These are phyloP conservation scores for Aspergillus persii DNA, from an alignment of 2,329 filamentous ascomycete species.

Conservation along the genomic window DNA sequence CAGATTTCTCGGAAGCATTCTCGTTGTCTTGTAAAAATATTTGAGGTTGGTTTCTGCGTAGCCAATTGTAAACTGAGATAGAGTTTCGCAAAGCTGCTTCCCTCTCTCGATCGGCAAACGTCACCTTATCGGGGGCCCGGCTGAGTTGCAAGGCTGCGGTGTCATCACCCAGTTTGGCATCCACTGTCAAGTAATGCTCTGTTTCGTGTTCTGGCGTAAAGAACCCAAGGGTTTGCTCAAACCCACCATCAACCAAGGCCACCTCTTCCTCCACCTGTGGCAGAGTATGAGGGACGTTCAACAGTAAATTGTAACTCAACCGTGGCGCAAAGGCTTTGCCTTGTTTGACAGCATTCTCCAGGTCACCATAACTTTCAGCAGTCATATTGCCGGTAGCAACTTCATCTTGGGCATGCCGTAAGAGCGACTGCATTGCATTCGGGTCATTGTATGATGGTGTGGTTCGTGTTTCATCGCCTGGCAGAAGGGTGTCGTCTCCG, in stretches of 20 bases:
- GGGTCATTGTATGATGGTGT: conserved; percentile 34
- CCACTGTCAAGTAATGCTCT: conserved; percentile 42
- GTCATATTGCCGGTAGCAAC: conserved; percentile 38
- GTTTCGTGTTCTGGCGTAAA: conserved; percentile 45
- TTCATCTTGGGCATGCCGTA: conserved; percentile 40
- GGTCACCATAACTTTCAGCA: conserved; percentile 33
- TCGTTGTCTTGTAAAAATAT: conserved; percentile 79
- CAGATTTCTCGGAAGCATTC: conserved; percentile 42
- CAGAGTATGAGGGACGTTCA: conserved; percentile 31
- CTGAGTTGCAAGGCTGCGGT: conserved; percentile 55
- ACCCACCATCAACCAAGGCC: conserved; percentile 16
- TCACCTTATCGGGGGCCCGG: conserved; percentile 34
- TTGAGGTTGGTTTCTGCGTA: conserved; percentile 78
- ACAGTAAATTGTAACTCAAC: conserved; percentile 32
- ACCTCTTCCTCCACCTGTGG: conserved; percentile 15
- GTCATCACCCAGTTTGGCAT: conserved; percentile 40
- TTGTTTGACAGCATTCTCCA: conserved; percentile 40
- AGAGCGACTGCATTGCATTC: conserved; percentile 31
- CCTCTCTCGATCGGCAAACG: conserved; percentile 53
- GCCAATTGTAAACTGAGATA: conserved; percentile 93
- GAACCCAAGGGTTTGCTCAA: conserved; percentile 41
- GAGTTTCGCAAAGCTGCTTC: conserved; percentile 69
- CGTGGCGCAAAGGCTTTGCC: conserved; percentile 40
- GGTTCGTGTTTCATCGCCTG: conserved; percentile 41
- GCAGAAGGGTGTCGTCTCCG: conserved; percentile 47